These are phyloP conservation scores for Phytophthora citrophthora DNA, from an alignment of 352 stramenopile species.

Conservation along the genomic window DNA sequence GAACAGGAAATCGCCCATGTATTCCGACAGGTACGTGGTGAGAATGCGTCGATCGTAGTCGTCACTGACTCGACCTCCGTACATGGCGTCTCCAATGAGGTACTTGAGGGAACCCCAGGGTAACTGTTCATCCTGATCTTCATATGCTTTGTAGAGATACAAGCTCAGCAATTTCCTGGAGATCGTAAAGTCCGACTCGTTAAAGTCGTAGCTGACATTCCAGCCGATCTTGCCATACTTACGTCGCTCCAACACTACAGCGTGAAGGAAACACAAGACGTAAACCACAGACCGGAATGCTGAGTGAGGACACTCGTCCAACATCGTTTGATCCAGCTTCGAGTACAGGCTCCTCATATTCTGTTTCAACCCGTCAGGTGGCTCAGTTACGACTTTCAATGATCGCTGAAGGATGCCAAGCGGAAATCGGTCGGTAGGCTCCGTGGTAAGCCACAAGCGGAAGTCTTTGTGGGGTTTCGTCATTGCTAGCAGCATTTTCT, in stretches of 20 bases:
- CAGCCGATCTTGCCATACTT: conserved; percentile 98
- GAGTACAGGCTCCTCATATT: conserved; percentile 95
- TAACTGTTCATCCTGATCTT: conserved; percentile 93
- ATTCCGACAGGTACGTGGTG: conserved; percentile 93
- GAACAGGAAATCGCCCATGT: conserved; percentile 98
- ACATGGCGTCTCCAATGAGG: conserved; percentile 97
- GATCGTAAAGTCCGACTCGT: conserved; percentile 97
- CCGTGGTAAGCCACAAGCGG: conserved; percentile 95
- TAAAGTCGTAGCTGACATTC: conserved; percentile 98
- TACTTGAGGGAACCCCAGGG: conserved; percentile 96
- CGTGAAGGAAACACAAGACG: conserved; percentile 95
- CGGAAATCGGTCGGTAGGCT: conserved; percentile 95
- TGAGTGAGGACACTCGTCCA: conserved; percentile 94
- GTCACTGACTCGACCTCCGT: conserved; percentile 95
- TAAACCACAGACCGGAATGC: conserved; percentile 95
- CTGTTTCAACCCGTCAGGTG: conserved; percentile 95
- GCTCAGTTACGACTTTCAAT: conserved; percentile 96
- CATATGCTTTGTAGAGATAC: conserved; percentile 94
- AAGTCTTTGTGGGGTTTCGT: conserved; percentile 95
- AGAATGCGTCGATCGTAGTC: conserved; percentile 96
- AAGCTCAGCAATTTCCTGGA: conserved; percentile 90
- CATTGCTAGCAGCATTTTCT: conserved; percentile 93
- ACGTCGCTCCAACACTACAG: conserved; percentile 94
- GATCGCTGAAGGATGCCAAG: conserved; percentile 95
- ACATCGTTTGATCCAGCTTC: conserved; percentile 89